Conservation (phyloP, 257 asterid genomes). For the Euphrasia confusa region DNA sequence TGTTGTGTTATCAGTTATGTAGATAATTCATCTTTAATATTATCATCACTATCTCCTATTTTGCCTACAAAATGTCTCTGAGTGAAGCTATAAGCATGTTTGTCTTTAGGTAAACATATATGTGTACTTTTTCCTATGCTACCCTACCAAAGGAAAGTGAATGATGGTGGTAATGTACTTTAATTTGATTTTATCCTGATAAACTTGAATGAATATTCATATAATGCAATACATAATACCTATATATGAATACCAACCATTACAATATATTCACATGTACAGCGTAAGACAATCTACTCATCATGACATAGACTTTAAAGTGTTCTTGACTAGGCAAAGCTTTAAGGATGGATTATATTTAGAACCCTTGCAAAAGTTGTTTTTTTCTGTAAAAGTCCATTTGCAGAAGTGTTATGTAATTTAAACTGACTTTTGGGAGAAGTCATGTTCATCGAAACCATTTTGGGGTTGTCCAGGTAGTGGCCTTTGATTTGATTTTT, state of each 20-base stretch:
- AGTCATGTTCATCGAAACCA: conserved; percentile 2
- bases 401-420: background rate
- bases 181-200: background rate
- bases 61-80: conserved; percentile 7
- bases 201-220: background rate
- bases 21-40: background rate
- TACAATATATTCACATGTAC: background rate
- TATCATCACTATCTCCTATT: background rate
- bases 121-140: background rate
- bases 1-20: conserved; percentile 5
- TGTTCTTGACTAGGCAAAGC: background rate
- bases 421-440: background rate
- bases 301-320: conserved; percentile 4
- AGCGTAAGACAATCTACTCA: background rate
- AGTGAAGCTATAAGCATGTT: conserved; percentile 12
- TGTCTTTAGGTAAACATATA: conserved; percentile 8
- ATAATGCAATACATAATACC: background rate
- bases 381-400: conserved; percentile 1
- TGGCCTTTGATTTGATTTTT: background rate
- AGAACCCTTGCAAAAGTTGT: background rate
- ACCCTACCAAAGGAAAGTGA: conserved; percentile 3
- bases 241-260: background rate
- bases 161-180: background rate
- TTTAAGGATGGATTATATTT: background rate
- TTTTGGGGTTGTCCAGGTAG: background rate